Evolutionary conservation across 2,329 filamentous ascomycete species (phyloP), one percentile per base, ranked within the genome.

Genomic region (Coniella lustricola): DNA sequence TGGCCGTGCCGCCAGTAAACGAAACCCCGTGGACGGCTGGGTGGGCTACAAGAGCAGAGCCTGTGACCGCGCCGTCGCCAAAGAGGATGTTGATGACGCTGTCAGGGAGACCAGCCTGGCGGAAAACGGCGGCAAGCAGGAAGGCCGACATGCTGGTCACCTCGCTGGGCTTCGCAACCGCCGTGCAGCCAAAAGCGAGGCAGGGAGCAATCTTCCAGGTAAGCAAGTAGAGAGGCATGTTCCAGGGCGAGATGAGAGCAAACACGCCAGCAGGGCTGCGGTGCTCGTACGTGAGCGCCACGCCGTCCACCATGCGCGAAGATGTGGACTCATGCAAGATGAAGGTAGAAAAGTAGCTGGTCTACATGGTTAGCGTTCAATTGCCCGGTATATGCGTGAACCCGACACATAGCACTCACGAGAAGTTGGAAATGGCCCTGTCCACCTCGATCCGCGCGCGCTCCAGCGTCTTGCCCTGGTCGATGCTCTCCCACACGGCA

Each of bases 181-280:
- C 62, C 1, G 63, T 65, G 52, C 61, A 64, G 10, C 63, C 63
- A 48, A 64, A 64, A n/a, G 62, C 63, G 1, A 65, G 54, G 36
- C 62, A 65, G 2, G 63, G 62, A 0, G 62, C 63, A 35, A 65
- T 60, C 46, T 65, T 65, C 62, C 62, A 65, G 1, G 62, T 65
- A 9, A 65, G 55, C 3, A 64, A 57, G 44, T 64, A 65, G 3
- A 66, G 48, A 2, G 63, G 63, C 62, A 64, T 65, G 49, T 66
- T 66, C 63, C 63, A 66, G 1, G 62, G 62, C 8, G 62, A 63
- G 41, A 66, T 61, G 20, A 65, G 52, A 1, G 60, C 62, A 37
- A 64, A 65, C 7, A 64, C 62, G 8, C 63, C 63, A 2, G 58
- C 58, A 1, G 63, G 62, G 7, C 60, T 63, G 43, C 62, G 60